phyloP scores from a whole-genome alignment of 139 green algal species.

The Nannochloris sp. region DNA sequence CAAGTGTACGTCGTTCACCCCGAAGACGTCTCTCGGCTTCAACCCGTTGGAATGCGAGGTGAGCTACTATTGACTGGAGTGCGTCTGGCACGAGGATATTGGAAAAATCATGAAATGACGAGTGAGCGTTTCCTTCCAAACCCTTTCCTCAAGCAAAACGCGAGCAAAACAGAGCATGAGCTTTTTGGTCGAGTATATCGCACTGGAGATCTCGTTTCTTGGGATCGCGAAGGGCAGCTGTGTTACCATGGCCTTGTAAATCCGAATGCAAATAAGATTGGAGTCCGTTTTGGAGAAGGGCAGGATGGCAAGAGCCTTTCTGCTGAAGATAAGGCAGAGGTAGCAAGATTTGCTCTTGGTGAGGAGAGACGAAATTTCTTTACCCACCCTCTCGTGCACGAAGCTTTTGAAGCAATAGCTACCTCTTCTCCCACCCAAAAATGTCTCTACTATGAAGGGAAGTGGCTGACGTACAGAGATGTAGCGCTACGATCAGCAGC shows the following conservation, averaged over 20 bases:
- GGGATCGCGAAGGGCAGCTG: conserved; percentile 19
- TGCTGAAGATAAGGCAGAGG: no score
- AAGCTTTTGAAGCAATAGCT: conserved; percentile 21
- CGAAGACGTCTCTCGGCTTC: background rate
- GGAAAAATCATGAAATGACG: conserved; percentile 17
- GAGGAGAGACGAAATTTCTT: no score
- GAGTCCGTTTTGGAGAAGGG: no score
- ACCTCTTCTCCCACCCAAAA: background rate
- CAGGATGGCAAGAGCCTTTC: no score
- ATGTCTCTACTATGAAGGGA: conserved; percentile 6
- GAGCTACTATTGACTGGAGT: conserved; percentile 43
- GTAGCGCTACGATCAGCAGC: conserved; percentile 23
- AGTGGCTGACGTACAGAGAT: background rate
- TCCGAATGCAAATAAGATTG: no score
- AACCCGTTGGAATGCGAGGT: conserved; percentile 27
- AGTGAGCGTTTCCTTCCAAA: conserved; percentile 29
- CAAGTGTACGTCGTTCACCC: conserved; percentile 28
- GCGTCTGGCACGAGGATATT: conserved; percentile 35
- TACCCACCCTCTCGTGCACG: conserved; percentile 1
- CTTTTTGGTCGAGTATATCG: conserved; percentile 5
- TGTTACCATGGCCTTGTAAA: conserved; percentile 35
- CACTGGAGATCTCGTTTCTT: conserved; percentile 37
- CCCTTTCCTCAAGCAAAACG: conserved; percentile 22
- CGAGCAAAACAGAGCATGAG: background rate
- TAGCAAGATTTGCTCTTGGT: no score